phyloP scores from a whole-genome alignment of 2,329 filamentous ascomycete species.

The Graphilbum fragrans region DNA sequence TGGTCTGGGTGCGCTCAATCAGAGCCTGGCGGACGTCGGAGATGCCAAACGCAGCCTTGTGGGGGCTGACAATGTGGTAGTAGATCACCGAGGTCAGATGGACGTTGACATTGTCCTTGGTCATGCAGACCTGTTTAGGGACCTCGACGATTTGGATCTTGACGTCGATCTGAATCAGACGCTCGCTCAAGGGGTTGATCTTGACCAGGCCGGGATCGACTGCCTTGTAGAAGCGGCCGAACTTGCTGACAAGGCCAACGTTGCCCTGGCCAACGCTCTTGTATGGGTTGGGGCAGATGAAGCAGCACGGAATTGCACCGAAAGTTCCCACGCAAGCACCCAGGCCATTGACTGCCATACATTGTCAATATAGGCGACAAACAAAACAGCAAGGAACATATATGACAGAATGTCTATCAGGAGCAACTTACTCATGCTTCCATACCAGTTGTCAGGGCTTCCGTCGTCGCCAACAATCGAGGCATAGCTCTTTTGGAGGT shows the following conservation, averaged over 20 bases:
- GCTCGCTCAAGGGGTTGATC: conserved; percentile 91
- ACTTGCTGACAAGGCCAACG: conserved; percentile 90
- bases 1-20: conserved; percentile 94
- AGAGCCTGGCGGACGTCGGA: conserved; percentile 91
- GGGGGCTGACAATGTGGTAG: conserved; percentile 91
- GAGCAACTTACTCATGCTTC: conserved; percentile 57
- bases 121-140: conserved; percentile 95
- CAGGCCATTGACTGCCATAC: conserved; percentile 31
- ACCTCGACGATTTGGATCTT: conserved; percentile 99
- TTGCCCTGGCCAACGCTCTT: conserved; percentile 87
- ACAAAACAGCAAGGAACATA: neutral
- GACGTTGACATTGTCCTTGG: conserved; percentile 95
- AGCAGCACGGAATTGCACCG: conserved; percentile 83
- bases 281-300: conserved; percentile 90
- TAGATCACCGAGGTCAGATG: conserved; percentile 96
- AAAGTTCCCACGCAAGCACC: conserved; percentile 64
- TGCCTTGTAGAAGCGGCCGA: conserved; percentile 86
- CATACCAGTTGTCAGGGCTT: conserved; percentile 77
- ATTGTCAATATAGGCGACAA: neutral
- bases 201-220: conserved; percentile 96
- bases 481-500: conserved; percentile 76
- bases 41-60: conserved; percentile 96
- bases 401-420: neutral
- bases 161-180: conserved; percentile 84
- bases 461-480: conserved; percentile 50